A percentile compares a stretch with the other conserved stretches of the same genome.
Evolutionary conservation across 176 grass and related monocot species (phyloP).

Genomic region (Saccharum officinarum): DNA sequence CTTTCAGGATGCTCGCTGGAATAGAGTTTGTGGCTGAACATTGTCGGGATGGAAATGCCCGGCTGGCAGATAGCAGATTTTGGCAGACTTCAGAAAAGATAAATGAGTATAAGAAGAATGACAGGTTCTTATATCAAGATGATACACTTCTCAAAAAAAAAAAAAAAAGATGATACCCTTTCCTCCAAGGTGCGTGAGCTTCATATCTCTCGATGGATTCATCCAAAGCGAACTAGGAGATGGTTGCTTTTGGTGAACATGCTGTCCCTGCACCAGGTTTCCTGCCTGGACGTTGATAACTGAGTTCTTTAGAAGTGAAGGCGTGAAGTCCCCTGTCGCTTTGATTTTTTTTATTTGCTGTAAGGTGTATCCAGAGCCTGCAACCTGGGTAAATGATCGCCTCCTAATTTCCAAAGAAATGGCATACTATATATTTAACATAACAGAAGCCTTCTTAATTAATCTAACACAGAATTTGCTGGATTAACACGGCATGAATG

Average conservation of each 20-base stretch:
- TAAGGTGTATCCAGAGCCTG: neutral
- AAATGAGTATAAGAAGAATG: neutral
- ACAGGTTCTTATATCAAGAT: too few relatives aligned
- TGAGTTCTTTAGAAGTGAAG: too few relatives aligned
- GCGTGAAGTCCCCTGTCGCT: too few relatives aligned
- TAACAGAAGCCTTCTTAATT: neutral
- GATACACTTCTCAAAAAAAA: too few relatives aligned
- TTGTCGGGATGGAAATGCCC: neutral
- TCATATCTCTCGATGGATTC: too few relatives aligned
- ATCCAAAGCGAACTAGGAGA: too few relatives aligned
- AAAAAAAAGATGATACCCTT: too few relatives aligned
- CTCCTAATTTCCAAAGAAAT: neutral
- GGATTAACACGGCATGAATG: conserved; percentile 5
- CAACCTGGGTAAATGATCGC: neutral
- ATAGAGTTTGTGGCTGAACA: neutral
- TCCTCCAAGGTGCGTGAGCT: neutral
- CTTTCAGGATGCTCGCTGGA: neutral
- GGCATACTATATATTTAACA: neutral
- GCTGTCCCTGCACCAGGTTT: too few relatives aligned
- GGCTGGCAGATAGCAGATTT: neutral
- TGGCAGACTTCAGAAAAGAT: neutral
- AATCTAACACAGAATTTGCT: neutral
- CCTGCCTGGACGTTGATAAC: too few relatives aligned
- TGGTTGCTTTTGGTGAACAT: too few relatives aligned
- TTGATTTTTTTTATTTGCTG: too few relatives aligned